Conservation (phyloP, 1,284 basidiomycete genomes). For the Dichomitus squalens region DNA sequence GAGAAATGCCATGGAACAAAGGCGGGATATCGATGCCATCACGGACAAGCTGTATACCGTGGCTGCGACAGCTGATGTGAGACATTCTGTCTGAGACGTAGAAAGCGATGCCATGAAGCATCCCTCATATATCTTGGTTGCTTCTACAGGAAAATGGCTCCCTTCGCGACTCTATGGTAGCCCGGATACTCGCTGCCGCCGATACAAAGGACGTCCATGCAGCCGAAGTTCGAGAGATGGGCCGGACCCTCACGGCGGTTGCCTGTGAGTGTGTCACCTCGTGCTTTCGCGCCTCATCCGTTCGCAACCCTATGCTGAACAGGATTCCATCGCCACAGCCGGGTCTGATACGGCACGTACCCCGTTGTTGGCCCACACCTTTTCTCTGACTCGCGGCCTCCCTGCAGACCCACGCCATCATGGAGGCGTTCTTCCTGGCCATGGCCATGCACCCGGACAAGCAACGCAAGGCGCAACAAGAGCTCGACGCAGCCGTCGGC, state of each 20-base stretch:
- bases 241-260: not conserved
- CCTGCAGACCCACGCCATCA: too few species aligned
- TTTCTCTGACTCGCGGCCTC: not conserved
- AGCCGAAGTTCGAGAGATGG: not conserved
- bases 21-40: not conserved
- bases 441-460: not conserved
- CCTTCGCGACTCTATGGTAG: not conserved
- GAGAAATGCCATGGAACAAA: not conserved
- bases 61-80: not conserved
- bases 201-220: not conserved
- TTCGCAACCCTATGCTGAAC: not conserved
- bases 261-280: not conserved
- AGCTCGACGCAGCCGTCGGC: not conserved
- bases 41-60: not conserved
- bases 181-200: not conserved
- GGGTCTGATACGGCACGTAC: not conserved
- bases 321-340: not conserved
- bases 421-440: not conserved
- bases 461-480: not conserved
- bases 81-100: too few species aligned
- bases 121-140: not conserved
- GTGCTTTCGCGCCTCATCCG: not conserved
- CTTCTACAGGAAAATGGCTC: not conserved
- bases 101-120: not conserved
- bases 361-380: too few species aligned